These are phyloP conservation scores for Raffaelea ambrosiae DNA, from an alignment of 2,329 filamentous ascomycete species.

Conservation along the genomic window DNA sequence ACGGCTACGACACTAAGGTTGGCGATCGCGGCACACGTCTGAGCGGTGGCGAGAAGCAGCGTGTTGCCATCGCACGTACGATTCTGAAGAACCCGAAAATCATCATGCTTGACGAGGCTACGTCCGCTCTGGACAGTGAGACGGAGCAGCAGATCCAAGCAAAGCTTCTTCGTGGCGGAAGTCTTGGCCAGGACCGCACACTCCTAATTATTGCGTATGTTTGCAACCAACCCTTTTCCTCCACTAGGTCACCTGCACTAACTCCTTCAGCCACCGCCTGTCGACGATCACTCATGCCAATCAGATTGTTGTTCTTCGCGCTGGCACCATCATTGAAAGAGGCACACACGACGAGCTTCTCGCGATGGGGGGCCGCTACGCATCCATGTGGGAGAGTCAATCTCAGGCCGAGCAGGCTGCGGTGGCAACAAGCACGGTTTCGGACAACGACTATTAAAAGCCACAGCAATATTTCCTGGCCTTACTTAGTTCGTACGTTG, in stretches of 20 bases:
- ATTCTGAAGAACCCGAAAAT: constrained; percentile 62
- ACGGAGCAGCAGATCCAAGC: constrained; percentile 50
- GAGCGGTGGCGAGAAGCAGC: constrained; percentile 53
- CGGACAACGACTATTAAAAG: too few relatives aligned
- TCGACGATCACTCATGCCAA: constrained; percentile 39
- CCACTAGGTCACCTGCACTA: not conserved
- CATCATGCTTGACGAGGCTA: constrained; percentile 63
- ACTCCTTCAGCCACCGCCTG: constrained; percentile 56
- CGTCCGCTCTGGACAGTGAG: constrained; percentile 57
- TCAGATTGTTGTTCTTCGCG: constrained; percentile 17
- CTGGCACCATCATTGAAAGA: constrained; percentile 14
- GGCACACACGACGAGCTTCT: constrained; percentile 58
- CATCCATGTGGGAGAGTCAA: constrained; percentile 84
- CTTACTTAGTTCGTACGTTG: too few relatives aligned
- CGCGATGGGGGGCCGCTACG: constrained; percentile 61
- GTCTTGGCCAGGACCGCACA: constrained; percentile 75
- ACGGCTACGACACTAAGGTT: constrained; percentile 44
- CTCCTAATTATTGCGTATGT: constrained; percentile 87
- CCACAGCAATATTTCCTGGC: too few relatives aligned
- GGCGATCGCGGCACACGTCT: constrained; percentile 44
- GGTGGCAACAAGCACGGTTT: constrained; percentile 47
- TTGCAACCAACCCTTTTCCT: not conserved
- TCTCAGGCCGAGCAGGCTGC: constrained; percentile 67
- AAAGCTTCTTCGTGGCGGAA: constrained; percentile 55
- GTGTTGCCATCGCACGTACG: constrained; percentile 53